Percentiles rank a stretch among this genome's conserved stretches.
Evolutionary conservation across 495 filamentous ascomycete species (phyloP).

Genomic region (Penicillium turbatum): DNA sequence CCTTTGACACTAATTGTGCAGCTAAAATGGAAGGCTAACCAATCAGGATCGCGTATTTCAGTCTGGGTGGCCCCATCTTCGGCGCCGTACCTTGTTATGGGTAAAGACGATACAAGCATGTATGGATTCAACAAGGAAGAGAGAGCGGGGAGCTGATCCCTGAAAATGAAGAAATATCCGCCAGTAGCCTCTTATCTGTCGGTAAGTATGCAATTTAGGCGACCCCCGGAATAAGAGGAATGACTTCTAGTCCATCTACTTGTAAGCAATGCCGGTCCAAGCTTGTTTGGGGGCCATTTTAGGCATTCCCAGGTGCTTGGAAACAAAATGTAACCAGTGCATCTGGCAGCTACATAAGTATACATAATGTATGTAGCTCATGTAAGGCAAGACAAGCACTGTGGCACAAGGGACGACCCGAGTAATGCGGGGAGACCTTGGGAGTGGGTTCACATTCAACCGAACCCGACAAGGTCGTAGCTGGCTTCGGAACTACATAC

Average conservation of each 20-base stretch:
- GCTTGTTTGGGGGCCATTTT: too few species aligned
- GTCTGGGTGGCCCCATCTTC: slow-evolving; percentile 1
- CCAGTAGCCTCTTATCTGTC: slow-evolving; percentile 1
- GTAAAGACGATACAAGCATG: not conserved
- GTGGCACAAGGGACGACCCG: not conserved
- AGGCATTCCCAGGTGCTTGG: not conserved
- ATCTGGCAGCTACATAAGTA: too few species aligned
- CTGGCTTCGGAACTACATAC: too few species aligned
- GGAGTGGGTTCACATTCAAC: not conserved
- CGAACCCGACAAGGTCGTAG: not conserved
- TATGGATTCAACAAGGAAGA: too few species aligned
- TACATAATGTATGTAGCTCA: not conserved
- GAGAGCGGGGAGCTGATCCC: not conserved
- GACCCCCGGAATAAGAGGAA: not conserved
- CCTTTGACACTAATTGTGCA: not conserved
- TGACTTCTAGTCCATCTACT: not conserved
- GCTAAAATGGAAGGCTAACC: not conserved
- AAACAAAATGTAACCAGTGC: too few species aligned
- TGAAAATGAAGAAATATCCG: not conserved
- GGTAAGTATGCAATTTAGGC: not conserved
- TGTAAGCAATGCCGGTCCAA: too few species aligned
- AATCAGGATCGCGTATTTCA: not conserved
- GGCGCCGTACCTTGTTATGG: not conserved
- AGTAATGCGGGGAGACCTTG: slow-evolving; percentile 2
- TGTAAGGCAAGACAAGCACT: not conserved